Evolutionary conservation across 2,329 filamentous ascomycete species (phyloP).

Genomic region (Scleromitrula shiraiana): DNA sequence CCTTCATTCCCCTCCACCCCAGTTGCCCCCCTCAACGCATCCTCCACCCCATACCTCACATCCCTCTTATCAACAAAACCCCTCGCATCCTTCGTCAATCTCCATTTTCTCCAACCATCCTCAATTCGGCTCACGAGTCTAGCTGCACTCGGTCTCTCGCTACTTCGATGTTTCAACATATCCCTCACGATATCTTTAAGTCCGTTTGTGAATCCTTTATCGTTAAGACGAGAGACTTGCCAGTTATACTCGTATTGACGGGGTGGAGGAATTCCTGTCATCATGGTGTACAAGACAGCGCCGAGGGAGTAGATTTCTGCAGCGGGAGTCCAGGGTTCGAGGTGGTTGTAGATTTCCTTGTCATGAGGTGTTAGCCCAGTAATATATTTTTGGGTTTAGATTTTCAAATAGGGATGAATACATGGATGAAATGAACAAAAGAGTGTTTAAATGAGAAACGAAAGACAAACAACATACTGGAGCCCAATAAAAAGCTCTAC

Average conservation of each 20-base stretch:
- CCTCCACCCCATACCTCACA: not conserved
- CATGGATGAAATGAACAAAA: no score
- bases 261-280: constrained; percentile 26
- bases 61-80: constrained; percentile 17
- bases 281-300: constrained; percentile 26
- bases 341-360: no score
- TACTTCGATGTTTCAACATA: constrained; percentile 18
- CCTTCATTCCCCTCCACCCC: not conserved
- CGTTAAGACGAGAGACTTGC: constrained; percentile 23
- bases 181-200: constrained; percentile 19
- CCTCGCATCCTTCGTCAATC: constrained; percentile 17
- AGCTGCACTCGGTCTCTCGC: constrained; percentile 15
- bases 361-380: no score
- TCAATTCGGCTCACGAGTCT: constrained; percentile 18
- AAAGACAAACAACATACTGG: no score
- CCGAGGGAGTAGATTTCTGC: constrained; percentile 25
- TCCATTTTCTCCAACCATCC: constrained; percentile 19
- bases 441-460: no score
- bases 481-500: no score
- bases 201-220: constrained; percentile 17
- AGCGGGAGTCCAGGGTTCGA: constrained; percentile 12
- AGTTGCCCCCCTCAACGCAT: not conserved
- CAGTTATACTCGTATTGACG: constrained; percentile 18
- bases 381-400: no score
- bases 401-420: no score